phyloP scores from a whole-genome alignment of 73 alveolate genomes.

The Stentor coeruleus region DNA sequence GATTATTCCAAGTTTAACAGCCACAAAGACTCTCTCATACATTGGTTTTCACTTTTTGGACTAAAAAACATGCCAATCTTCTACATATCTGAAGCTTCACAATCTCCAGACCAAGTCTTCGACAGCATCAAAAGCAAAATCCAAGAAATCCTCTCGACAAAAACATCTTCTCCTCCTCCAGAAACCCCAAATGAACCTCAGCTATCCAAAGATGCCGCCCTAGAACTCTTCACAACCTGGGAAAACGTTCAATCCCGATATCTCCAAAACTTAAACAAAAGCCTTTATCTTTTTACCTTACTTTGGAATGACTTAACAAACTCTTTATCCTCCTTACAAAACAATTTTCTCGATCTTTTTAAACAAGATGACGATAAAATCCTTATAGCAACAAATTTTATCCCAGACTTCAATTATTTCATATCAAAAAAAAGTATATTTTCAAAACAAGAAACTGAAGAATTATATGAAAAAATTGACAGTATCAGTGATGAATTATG shows the following conservation, averaged over 20 bases:
- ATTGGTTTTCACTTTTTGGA: background rate
- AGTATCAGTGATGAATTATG: background rate
- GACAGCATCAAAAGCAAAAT: constrained; percentile 1
- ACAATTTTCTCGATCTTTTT: background rate
- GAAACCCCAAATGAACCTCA: too few species aligned
- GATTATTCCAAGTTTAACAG: background rate
- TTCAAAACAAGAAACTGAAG: background rate
- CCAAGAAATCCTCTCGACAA: background rate
- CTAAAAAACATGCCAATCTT: background rate
- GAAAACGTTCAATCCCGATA: background rate
- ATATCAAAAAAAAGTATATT: background rate
- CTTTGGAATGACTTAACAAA: too few species aligned
- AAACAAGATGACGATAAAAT: background rate
- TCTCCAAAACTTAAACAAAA: background rate
- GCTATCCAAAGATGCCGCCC: background rate
- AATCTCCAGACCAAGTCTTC: background rate
- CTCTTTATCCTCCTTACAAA: background rate
- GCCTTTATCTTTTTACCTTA: background rate
- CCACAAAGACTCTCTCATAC: background rate
- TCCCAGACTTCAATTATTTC: background rate
- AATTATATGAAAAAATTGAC: background rate
- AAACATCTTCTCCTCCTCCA: background rate
- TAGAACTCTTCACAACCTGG: background rate
- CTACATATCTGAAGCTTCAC: background rate
- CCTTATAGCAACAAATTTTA: background rate